Evolutionary conservation across 140 eudicot genomes (phyloP), one percentile per base, ranked within the genome.

Genomic region (Ambrosia hybrid): DNA sequence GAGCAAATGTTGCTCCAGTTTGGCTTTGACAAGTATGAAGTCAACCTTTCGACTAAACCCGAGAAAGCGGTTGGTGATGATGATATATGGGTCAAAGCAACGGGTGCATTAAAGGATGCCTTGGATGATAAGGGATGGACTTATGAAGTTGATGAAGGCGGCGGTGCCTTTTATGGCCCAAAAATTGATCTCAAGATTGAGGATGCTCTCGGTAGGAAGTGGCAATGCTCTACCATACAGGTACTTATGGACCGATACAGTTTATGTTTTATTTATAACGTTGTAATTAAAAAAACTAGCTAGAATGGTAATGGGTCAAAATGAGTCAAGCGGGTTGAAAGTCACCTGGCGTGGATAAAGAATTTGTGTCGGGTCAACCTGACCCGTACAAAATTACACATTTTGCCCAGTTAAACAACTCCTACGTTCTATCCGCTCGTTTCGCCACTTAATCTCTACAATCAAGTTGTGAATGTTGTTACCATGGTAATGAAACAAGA

Each of bases 221-320:
- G 97, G 97, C 99, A 95, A 72, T 95, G 99, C 83, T 91, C 99
- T 21, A 95, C 97, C 8, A 80, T 91, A 56, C 99, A 95, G 95
- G 99, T 78, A 74, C 33, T 66, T 17, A 43, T 21, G 53, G 52
- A 13, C 15, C 4, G 17, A 70, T 51, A n/a, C 61, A 16, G 10
- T 11, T 52, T 53, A 53, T 53, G 63, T 53, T 53, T 14, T n/a
- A 70, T 37, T 33, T 34, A 4, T 52, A 36, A 53, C 11, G 0
- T 6, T 8, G 14, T 34, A 14, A 34, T 51, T 70, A 12, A 8
- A 52, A 36, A 36, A n/a, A n/a, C 0, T 14, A 51, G 45, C 48
- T 33, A 12, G 41, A 33, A 52, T 30, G 51, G 48, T 6, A 51
- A 51, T 9, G 9, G 5, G 48, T 68, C 62, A 2, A 33, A 51